A percentile compares a stretch with the other conserved stretches of the same genome.
These are phyloP conservation scores for Fusarium azukiicola DNA, from an alignment of 2,329 filamentous ascomycete species.

Conservation along the genomic window DNA sequence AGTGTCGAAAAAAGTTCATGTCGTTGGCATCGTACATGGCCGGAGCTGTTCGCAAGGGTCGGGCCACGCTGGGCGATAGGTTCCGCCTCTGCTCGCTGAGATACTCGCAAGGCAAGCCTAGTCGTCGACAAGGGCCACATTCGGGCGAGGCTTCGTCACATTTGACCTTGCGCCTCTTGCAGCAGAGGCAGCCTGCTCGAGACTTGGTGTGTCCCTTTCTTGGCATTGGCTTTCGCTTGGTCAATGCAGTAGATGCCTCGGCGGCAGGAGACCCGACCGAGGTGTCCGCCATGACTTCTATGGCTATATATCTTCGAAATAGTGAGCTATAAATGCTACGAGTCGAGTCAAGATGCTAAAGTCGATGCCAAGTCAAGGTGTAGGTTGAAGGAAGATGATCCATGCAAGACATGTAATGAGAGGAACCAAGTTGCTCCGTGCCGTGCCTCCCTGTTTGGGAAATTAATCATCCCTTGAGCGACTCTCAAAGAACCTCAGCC, in stretches of 20 bases:
- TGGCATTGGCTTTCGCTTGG: conserved; percentile 57
- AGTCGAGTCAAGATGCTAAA: neutral
- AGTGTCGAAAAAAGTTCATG: conserved; percentile 76
- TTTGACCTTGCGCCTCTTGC: conserved; percentile 68
- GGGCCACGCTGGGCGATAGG: conserved; percentile 27
- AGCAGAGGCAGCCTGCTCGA: conserved; percentile 58
- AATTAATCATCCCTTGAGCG: neutral
- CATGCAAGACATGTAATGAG: conserved; percentile 30
- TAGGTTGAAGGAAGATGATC: neutral
- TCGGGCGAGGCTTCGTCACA: conserved; percentile 62
- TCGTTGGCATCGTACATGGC: conserved; percentile 66
- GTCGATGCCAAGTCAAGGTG: neutral
- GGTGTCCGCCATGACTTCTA: conserved; percentile 21
- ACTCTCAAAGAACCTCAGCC: neutral
- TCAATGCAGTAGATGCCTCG: conserved; percentile 13
- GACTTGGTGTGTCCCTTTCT: conserved; percentile 62
- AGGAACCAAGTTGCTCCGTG: conserved; percentile 29
- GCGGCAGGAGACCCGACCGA: conserved; percentile 6
- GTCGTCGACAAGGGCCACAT: conserved; percentile 61
- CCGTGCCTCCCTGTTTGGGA: conserved; percentile 25
- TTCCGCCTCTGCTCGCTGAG: conserved; percentile 27
- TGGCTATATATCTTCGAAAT: neutral
- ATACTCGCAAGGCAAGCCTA: conserved; percentile 63
- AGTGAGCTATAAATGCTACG: neutral
- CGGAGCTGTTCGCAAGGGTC: conserved; percentile 46